Evolutionary conservation across 331 rosid genomes (phyloP), one percentile per base, ranked within the genome.

Genomic region (Malus hybrid): DNA sequence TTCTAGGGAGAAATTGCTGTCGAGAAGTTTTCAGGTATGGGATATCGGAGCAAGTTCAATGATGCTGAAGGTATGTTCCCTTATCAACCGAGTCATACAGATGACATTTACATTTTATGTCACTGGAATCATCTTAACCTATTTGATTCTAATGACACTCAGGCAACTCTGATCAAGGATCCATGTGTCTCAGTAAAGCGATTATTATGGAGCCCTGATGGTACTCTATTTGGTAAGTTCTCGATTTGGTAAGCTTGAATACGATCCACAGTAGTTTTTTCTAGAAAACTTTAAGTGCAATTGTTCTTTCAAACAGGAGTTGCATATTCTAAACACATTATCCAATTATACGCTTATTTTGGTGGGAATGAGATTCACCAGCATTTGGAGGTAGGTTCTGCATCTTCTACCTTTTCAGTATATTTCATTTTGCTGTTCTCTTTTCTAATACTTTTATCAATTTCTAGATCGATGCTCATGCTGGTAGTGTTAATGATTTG

Each of bases 271-370:
- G 48, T 48, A 62, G 52, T 1, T 73, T 69, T 83, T 24, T 44
- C 12, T 12, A 34, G 16, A 42, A 42, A 26, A 29, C 34, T 30
- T 64, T 68, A 57, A 57, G 30, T 67, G 44, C 30, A 74, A 10
- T 71, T 57, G 46, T 42, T 44, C 33, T 44, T 65, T 74, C 79
- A 71, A 26, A 57, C 85, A 95, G 99, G 99, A 30, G 97, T 92
- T 82, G 97, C 97, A 29, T 92, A 87, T 84, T 95, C 99, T 12
- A 92, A 93, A 78, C 91, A 95, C 87, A 83, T 92, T 72, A 82
- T 95, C 79, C 99, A 95, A 75, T 85, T 90, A 75, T 88, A 89
- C 79, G 79, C 92, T 76, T 90, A 95, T 77, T 81, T 79, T 2
- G 88, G 88, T n/a, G 86, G 89, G 44, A 90, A 82, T 22, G 93